A percentile compares a stretch with the other conserved stretches of the same genome.
phyloP scores from a whole-genome alignment of 306 rosid genomes.

The Psophocarpus tetragonolobus region DNA sequence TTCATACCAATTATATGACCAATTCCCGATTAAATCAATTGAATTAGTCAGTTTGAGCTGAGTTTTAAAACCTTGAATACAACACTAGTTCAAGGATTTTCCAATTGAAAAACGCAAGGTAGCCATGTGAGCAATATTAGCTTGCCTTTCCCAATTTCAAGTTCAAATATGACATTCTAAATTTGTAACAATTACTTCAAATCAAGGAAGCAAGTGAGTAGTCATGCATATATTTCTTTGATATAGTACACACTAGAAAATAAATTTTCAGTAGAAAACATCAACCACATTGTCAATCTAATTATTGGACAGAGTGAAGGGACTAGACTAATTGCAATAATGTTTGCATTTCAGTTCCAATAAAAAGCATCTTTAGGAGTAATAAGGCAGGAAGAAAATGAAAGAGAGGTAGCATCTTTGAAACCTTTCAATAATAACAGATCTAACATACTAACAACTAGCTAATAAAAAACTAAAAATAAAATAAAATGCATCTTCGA shows the following conservation, averaged over 20 bases:
- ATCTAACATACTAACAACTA: too few relatives aligned
- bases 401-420: too few relatives aligned
- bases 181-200: not conserved
- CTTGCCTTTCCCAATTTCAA: not conserved
- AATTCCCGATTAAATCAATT: too few relatives aligned
- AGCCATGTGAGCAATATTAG: not conserved
- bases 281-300: not conserved
- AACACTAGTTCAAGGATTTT: not conserved
- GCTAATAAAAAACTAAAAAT: too few relatives aligned
- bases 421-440: too few relatives aligned
- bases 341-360: slow-evolving; percentile 11
- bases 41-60: too few relatives aligned
- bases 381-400: too few relatives aligned
- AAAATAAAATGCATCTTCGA: too few relatives aligned
- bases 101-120: not conserved
- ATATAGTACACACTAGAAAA: not conserved
- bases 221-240: not conserved
- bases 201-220: not conserved
- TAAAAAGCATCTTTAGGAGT: not conserved
- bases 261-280: not conserved
- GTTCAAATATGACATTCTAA: not conserved
- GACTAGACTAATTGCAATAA: slow-evolving; percentile 17
- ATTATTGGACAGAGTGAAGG: not conserved
- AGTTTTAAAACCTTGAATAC: too few relatives aligned
- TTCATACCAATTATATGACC: too few relatives aligned